Evolutionary conservation across 352 stramenopile species (phyloP), one percentile per base, ranked within the genome.

Genomic region (Albugo laibachii): DNA sequence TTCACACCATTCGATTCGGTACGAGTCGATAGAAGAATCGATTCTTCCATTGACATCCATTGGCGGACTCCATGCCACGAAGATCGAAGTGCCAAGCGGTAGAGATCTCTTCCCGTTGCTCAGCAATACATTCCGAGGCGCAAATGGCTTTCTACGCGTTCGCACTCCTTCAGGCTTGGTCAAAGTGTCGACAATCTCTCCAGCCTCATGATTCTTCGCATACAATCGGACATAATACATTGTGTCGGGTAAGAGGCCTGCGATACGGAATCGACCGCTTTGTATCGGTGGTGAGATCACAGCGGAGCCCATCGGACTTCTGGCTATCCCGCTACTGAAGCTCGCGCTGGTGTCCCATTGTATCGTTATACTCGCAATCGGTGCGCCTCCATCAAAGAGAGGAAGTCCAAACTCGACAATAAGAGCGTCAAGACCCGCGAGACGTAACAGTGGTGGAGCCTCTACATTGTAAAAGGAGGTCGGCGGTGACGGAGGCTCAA

Each of bases 341-440:
- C 62, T 55, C 4, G 65, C 39, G 43, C 61, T 70, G 0, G 65
- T 57, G 41, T 97, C 89, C 65, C 88, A 94, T 55, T 97, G 85
- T 47, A 97, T 80, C 41, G 72, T 69, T 59, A 94, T 97, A 3
- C 71, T 64, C 5, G 78, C 95, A 16, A 97, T 61, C 3, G 63
- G 55, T 1, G 77, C 69, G 21, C 93, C 93, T 6, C 92, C 93
- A 43, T 81, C 66, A 52, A 95, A 95, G 6, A 46, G 53, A 2
- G 88, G 84, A 13, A 80, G 60, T 1, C 66, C 66, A 50, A 84
- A 97, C 2, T 66, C 60, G 5, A 97, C 61, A 14, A 79, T 53
- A 13, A 96, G 55, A 31, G 77, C 72, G 8, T 65, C 88, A 8
- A 60, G 63, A 1, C 61, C 79, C 34, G 63, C 72, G 0, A 94